Conservation (phyloP, 2,329 filamentous ascomycete genomes). For the Aspergillaceae sp. region DNA sequence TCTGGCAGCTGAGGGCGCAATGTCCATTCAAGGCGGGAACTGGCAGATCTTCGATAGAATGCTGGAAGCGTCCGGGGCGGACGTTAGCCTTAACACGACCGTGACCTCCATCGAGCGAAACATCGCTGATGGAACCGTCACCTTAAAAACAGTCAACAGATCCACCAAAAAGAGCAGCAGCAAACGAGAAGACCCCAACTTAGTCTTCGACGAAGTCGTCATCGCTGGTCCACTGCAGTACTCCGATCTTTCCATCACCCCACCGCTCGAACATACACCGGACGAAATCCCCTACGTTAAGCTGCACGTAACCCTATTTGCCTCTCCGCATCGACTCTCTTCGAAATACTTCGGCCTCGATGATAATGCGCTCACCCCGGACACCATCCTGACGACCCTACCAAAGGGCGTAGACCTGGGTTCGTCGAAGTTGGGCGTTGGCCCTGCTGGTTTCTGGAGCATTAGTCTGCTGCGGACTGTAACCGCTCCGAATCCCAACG, state of each 20-base stretch:
- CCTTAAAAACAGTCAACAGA: constrained; percentile 27
- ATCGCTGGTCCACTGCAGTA: constrained; percentile 80
- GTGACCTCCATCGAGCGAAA: constrained; percentile 51
- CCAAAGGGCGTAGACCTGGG: constrained; percentile 42
- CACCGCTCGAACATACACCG: constrained; percentile 44
- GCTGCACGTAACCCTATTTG: constrained; percentile 82
- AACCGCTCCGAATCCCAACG: constrained; percentile 44
- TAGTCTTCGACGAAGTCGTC: constrained; percentile 66
- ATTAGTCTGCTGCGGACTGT: constrained; percentile 64
- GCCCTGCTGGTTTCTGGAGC: constrained; percentile 73
- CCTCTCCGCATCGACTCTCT: constrained; percentile 65
- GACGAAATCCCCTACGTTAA: constrained; percentile 76
- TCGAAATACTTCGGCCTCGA: constrained; percentile 63
- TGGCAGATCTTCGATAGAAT: constrained; percentile 90
- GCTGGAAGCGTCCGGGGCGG: constrained; percentile 56
- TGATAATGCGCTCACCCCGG: constrained; percentile 48
- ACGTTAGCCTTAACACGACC: constrained; percentile 56
- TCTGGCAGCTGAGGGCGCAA: constrained; percentile 78
- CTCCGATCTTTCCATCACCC: constrained; percentile 53
- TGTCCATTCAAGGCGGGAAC: constrained; percentile 74
- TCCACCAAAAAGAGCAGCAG: constrained; percentile 11
- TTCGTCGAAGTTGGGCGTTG: constrained; percentile 47
- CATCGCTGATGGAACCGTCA: constrained; percentile 32
- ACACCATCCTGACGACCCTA: constrained; percentile 75
- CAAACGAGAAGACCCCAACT: constrained; percentile 8